Conservation (phyloP, 202 grass and related monocot genomes). For the Digitaria exilis region DNA sequence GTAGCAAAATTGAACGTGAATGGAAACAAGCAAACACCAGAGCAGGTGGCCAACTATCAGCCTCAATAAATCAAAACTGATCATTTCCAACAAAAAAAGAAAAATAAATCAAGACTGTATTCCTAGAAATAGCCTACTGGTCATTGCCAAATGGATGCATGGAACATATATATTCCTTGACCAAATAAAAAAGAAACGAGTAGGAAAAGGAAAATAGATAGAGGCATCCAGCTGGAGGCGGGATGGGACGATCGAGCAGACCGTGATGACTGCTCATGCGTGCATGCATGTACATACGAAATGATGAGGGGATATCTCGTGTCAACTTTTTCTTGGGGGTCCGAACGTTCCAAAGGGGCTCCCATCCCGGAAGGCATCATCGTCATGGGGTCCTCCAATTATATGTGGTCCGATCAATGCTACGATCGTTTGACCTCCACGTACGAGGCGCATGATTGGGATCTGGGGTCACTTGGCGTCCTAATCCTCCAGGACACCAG, state of each 20-base stretch:
- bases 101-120: neutral
- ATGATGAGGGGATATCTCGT: neutral
- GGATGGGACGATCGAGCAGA: neutral
- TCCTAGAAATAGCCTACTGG: neutral
- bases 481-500: neutral
- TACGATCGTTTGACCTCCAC: slow-evolving; percentile 13
- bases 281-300: neutral
- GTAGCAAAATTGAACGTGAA: neutral
- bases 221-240: slow-evolving; percentile 32
- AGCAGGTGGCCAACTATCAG: neutral
- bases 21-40: neutral
- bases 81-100: neutral
- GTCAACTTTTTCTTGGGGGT: neutral
- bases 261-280: slow-evolving; percentile 18
- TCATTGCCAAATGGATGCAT: neutral
- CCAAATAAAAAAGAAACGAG: neutral
- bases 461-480: neutral
- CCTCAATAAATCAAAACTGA: neutral
- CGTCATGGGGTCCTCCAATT: slow-evolving; percentile 29
- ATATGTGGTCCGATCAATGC: slow-evolving; percentile 20
- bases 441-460: neutral
- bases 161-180: neutral
- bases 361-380: neutral
- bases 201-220: neutral
- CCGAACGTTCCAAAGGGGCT: slow-evolving; percentile 4